Conservation (phyloP, 345 rosid genomes). For the Camelina laxa region DNA sequence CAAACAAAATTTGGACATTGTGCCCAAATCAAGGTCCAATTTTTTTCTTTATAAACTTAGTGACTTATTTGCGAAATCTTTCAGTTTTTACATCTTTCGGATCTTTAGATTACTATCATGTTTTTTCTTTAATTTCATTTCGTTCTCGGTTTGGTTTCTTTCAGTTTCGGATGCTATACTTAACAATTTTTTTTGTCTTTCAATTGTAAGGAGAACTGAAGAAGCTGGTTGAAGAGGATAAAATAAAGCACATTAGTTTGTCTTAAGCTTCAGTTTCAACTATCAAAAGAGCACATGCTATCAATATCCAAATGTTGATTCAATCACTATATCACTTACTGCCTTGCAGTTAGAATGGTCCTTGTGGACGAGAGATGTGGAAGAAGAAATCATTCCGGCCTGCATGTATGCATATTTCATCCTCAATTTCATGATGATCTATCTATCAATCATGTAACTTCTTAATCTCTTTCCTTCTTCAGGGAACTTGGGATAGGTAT, state of each 20-base stretch:
- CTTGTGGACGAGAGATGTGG: slow-evolving; percentile 71
- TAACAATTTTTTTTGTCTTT: not conserved
- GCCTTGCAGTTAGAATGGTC: slow-evolving; percentile 78
- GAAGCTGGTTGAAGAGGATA: slow-evolving; percentile 73
- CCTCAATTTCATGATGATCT: not conserved
- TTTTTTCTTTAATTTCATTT: too few relatives aligned
- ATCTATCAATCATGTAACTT: slow-evolving; percentile 1
- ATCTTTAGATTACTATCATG: too few relatives aligned
- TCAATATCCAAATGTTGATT: too few relatives aligned
- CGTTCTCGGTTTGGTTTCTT: too few relatives aligned
- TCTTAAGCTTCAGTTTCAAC: slow-evolving; percentile 82
- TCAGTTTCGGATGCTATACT: too few relatives aligned
- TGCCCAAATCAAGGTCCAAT: too few relatives aligned
- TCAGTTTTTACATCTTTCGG: too few relatives aligned
- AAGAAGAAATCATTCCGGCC: slow-evolving; percentile 56
- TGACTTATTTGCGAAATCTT: too few relatives aligned
- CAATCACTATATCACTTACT: too few relatives aligned
- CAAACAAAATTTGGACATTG: too few relatives aligned
- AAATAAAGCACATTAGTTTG: slow-evolving; percentile 66
- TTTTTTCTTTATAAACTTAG: too few relatives aligned
- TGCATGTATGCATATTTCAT: slow-evolving; percentile 9
- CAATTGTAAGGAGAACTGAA: slow-evolving; percentile 57
- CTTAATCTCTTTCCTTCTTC: slow-evolving; percentile 6
- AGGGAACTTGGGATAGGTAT: slow-evolving; percentile 81
- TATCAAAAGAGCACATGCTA: slow-evolving; percentile 74